phyloP scores from a whole-genome alignment of 2,329 filamentous ascomycete species.

The Aureobasidium uvarum region DNA sequence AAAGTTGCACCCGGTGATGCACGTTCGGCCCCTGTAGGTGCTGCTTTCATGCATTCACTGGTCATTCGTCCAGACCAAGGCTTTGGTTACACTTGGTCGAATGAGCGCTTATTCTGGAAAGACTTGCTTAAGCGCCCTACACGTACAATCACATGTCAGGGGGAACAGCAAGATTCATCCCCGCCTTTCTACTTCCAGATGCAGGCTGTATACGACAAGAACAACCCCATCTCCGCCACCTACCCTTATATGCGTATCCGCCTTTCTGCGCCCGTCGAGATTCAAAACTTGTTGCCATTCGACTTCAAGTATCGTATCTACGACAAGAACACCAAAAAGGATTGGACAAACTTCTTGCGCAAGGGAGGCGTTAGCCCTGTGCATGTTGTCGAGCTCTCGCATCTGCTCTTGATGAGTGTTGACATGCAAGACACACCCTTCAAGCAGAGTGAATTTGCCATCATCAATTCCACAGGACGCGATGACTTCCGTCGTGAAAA shows the following conservation, averaged over 20 bases:
- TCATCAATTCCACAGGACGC: slow-evolving; percentile 86
- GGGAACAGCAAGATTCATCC: slow-evolving; percentile 72
- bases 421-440: slow-evolving; percentile 97
- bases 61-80: slow-evolving; percentile 90
- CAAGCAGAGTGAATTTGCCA: slow-evolving; percentile 92
- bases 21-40: slow-evolving; percentile 85
- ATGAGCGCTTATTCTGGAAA: slow-evolving; percentile 86
- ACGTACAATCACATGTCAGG: slow-evolving; percentile 81
- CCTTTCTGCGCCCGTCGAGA: slow-evolving; percentile 85
- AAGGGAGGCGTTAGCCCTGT: slow-evolving; percentile 97
- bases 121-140: slow-evolving; percentile 83
- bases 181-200: slow-evolving; percentile 96
- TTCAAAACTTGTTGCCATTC: slow-evolving; percentile 92
- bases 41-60: slow-evolving; percentile 83
- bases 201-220: slow-evolving; percentile 78
- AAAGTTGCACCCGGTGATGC: slow-evolving; percentile 92
- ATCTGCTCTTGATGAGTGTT: slow-evolving; percentile 85
- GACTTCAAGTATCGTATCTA: slow-evolving; percentile 99
- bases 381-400: slow-evolving; percentile 93
- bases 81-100: slow-evolving; percentile 95
- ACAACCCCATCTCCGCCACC: slow-evolving; percentile 74
- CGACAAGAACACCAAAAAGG: slow-evolving; percentile 96
- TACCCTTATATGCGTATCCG: slow-evolving; percentile 96
- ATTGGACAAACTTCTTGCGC: slow-evolving; percentile 97
- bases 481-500: slow-evolving; percentile 87